These are phyloP conservation scores for Paramarasmius palmivorus DNA, from an alignment of 1,284 basidiomycete genomes.

Conservation along the genomic window DNA sequence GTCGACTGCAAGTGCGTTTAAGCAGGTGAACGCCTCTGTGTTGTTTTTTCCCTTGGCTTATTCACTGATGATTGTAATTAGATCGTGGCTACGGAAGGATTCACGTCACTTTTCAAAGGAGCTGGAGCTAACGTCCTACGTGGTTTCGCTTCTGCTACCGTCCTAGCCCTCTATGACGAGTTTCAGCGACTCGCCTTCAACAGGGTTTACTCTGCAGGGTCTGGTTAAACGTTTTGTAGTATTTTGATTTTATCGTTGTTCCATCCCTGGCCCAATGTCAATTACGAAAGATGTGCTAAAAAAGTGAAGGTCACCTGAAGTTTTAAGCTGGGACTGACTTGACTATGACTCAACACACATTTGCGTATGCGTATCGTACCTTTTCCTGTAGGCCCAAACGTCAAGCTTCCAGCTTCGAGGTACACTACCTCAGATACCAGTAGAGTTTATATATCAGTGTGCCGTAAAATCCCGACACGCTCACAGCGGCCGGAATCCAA, in stretches of 20 bases:
- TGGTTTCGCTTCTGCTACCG: conserved; percentile 75
- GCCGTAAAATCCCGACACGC: too few species aligned
- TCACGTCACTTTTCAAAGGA: conserved; percentile 60
- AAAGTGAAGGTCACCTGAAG: too few species aligned
- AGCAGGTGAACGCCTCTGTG: neutral
- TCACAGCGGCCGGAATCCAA: too few species aligned
- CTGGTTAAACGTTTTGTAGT: too few species aligned
- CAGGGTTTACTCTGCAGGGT: too few species aligned
- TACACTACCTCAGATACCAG: conserved; percentile 7
- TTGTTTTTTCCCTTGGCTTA: neutral
- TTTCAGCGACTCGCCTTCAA: conserved; percentile 30
- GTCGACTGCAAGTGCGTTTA: conserved; percentile 56
- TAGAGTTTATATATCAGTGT: too few species aligned
- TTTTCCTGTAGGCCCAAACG: too few species aligned
- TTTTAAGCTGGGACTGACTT: too few species aligned
- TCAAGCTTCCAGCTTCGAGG: too few species aligned
- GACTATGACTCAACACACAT: too few species aligned
- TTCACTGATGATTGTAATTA: conserved; percentile 20
- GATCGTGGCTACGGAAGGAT: conserved; percentile 60
- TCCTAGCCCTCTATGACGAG: conserved; percentile 69
- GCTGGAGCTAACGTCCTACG: conserved; percentile 62
- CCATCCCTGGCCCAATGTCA: neutral
- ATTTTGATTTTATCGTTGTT: too few species aligned
- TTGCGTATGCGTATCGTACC: too few species aligned
- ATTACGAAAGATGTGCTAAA: neutral